phyloP scores from a whole-genome alignment of 2,329 filamentous ascomycete species.

The Cladophialophora carrionii region DNA sequence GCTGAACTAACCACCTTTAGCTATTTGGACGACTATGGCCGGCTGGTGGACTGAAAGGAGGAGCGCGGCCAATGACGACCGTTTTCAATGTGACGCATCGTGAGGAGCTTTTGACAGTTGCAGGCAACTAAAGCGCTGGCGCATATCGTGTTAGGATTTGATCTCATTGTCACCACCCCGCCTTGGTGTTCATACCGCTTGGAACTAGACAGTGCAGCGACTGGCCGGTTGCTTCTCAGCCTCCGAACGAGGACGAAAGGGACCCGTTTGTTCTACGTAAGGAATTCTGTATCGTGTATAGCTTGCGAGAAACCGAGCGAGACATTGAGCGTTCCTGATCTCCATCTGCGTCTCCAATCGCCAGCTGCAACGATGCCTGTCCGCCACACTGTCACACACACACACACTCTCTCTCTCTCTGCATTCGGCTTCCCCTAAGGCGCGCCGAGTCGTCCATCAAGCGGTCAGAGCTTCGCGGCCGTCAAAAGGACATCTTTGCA shows the following conservation, averaged over 20 bases:
- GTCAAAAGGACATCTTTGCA: not conserved
- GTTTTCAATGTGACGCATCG: not conserved
- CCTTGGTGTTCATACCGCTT: not conserved
- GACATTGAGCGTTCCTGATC: not conserved
- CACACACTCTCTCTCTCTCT: no score
- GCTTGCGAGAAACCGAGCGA: not conserved
- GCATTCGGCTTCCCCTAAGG: not conserved
- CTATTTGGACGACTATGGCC: conserved; percentile 37
- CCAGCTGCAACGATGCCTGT: not conserved
- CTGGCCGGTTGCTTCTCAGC: not conserved
- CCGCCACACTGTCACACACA: not conserved
- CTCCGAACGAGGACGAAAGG: not conserved
- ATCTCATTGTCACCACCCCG: not conserved
- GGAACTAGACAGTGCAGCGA: not conserved
- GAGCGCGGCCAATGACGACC: not conserved
- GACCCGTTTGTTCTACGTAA: not conserved
- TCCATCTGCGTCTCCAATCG: not conserved
- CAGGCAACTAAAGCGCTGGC: conserved; percentile 18
- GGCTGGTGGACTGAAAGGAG: conserved; percentile 28
- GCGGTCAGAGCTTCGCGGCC: not conserved
- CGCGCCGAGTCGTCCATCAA: not conserved
- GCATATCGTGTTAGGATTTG: not conserved
- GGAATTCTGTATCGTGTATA: not conserved
- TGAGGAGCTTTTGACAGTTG: conserved; percentile 1
- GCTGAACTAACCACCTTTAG: conserved; percentile 20